Evolutionary conservation across 805 yeast species (phyloP), one percentile per base, ranked within the genome.

Genomic region (Hanseniaspora clermontiae): DNA sequence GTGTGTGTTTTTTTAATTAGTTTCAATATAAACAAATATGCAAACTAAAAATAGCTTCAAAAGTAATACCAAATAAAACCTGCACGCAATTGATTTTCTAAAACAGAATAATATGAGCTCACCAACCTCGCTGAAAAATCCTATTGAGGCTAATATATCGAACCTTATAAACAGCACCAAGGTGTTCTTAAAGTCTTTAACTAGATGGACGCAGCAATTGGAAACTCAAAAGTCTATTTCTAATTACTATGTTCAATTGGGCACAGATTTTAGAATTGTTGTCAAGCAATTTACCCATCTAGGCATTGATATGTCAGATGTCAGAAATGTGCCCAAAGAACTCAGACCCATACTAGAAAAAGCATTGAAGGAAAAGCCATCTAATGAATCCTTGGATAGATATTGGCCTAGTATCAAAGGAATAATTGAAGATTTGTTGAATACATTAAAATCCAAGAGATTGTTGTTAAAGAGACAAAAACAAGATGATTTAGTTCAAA

Each of bases 241-340:
- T 1, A 87, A 89, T 63, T 85, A 89, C 3, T 93, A 88, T 67
- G 98, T 93, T 15, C 83, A 81, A 61, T 76, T 93, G 32, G 98
- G 98, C 0, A 93, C 90, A 65, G 97, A 91, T 68, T 93, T 89
- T 74, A 82, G 91, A 62, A 80, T 86, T 3, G 87, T 95, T 0
- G 81, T 90, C 24, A 77, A 87, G 59, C 86, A 95, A 2, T 90
- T 91, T 66, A 72, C 81, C 5, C 76, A 76, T 57, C 83, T 87
- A 2, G 95, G 95, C 0, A 81, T 93, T 5, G 90, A 85, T 61
- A 83, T 84, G 9, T 73, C 82, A 12, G 96, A 88, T 65, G 72
- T 93, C 31, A 93, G 95, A 1, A 96, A 91, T 64, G 96, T 93
- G 1, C 97, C 98, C 0, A 82, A 78, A 58, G 80, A 83, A 14